Conservation (phyloP, 2,329 filamentous ascomycete species). For the Paecilomyces dactylethromorphus region DNA sequence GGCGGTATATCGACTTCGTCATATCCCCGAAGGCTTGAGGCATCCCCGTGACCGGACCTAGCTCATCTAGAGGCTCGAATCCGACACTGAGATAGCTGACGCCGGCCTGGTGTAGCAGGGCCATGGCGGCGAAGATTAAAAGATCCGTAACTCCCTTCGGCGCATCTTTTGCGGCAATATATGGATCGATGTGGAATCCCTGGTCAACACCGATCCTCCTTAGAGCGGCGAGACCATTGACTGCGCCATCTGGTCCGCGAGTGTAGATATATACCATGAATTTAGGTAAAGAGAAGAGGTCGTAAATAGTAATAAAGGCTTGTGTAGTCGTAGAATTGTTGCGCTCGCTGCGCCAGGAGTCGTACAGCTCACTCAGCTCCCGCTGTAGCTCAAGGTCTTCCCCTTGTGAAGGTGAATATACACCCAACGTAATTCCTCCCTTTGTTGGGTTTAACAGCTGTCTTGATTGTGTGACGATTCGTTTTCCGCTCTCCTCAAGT, state of each 20-base stretch:
- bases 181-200: conserved; percentile 39
- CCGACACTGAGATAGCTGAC: conserved; percentile 33
- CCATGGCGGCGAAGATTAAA: conserved; percentile 32
- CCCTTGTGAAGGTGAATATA: conserved; percentile 27
- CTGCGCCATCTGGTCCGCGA: conserved; percentile 16
- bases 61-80: conserved; percentile 28
- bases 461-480: conserved; percentile 29
- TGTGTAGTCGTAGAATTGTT: conserved; percentile 24
- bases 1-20: conserved; percentile 23
- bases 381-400: conserved; percentile 23
- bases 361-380: conserved; percentile 29
- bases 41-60: conserved; percentile 28
- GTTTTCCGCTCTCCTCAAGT: conserved; percentile 27
- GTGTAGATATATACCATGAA: conserved; percentile 39
- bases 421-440: conserved; percentile 24
- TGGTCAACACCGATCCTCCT: conserved; percentile 28
- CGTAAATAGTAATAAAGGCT: conserved; percentile 36
- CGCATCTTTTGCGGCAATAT: conserved; percentile 25
- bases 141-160: conserved; percentile 34
- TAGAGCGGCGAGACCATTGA: conserved; percentile 34
- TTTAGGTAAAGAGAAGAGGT: conserved; percentile 30
- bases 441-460: conserved; percentile 30
- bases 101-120: conserved; percentile 24
- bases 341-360: conserved; percentile 30
- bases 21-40: conserved; percentile 17